Evolutionary conservation across 495 filamentous ascomycete species (phyloP), one percentile per base, ranked within the genome.

Genomic region (Aspergillus nidulans): DNA sequence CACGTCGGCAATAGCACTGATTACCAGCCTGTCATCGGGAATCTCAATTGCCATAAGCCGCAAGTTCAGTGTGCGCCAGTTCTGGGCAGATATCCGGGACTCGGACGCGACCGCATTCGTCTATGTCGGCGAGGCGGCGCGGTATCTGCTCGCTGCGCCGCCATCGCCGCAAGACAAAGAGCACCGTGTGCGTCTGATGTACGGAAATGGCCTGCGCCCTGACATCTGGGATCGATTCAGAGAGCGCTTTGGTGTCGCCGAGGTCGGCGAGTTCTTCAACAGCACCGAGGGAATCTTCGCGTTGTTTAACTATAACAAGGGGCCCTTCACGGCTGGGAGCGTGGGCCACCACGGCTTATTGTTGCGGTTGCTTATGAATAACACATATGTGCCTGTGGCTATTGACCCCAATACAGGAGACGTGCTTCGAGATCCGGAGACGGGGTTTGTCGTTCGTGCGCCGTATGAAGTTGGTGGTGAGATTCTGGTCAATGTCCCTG

Each of bases 111-210:
- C 86, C 1, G 73, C 81, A 53, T 88, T 91, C 65, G 81, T 87
- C 10, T 94, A 94, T 61, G 89, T 94, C n/a, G 88, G 89, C 58
- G 88, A 94, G 66, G 89, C 85, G 0, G 81, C 87, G 23, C 76
- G 88, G 3, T 94, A 92, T 51, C 77, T 94, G 1, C 79, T 94
- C 15, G 82, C 87, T 0, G 79, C 81, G 10, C 86, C 87, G 0
- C 81, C 84, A 0, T 82, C 78, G 2, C 77, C 82, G 1, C 67
- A 77, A 2, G 89, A 94, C 56, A 78, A 73, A 19, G 71, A 82
- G 5, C 88, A 94, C 59, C 78, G 77, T 13, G 77, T 91, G 10
- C 77, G 80, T 18, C 70, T 78, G 42, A 87, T 91, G 69, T 89
- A 81, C 58, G 89, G 89, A 7, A 92, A 92, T 62, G 89, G 89